Conservation (phyloP, 371 early-diverging fungal species). For the Capillidium heterosporum region DNA sequence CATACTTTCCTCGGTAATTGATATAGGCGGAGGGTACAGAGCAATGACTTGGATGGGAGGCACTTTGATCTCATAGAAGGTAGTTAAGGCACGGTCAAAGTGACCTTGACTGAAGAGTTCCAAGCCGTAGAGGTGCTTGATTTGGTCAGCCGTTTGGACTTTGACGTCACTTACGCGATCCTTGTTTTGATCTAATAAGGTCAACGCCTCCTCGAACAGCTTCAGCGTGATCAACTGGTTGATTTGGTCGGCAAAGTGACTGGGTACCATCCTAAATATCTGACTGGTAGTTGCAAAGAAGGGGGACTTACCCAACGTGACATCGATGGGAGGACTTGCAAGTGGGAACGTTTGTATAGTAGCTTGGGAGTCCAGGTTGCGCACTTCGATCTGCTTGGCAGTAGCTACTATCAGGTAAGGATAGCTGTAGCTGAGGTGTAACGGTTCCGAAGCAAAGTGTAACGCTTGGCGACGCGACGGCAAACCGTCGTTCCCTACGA, state of each 20-base stretch:
- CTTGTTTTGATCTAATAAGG: constrained; percentile 8
- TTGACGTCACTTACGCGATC: constrained; percentile 3
- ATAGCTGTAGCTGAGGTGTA: constrained; percentile 29
- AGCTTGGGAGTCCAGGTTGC: constrained; percentile 63
- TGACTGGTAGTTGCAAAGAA: constrained; percentile 57
- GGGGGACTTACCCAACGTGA: constrained; percentile 50
- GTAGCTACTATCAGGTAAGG: constrained; percentile 60
- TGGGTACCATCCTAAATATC: constrained; percentile 71
- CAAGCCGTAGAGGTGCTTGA: constrained; percentile 67
- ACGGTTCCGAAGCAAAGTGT: constrained; percentile 51
- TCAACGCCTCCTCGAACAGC: constrained; percentile 9
- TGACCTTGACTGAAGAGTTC: constrained; percentile 55
- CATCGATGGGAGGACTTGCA: constrained; percentile 17
- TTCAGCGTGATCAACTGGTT: constrained; percentile 15
- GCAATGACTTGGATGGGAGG: constrained; percentile 69
- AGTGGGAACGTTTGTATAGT: constrained; percentile 58
- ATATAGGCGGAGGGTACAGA: constrained; percentile 56
- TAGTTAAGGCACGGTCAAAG: constrained; percentile 55
- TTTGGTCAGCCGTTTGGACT: constrained; percentile 17
- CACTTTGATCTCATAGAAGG: constrained; percentile 63
- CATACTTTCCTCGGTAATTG: constrained; percentile 9
- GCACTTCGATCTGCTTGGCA: constrained; percentile 55
- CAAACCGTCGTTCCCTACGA: constrained; percentile 43
- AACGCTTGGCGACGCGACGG: constrained; percentile 45
- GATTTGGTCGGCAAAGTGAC: constrained; percentile 78